phyloP scores from a whole-genome alignment of 2,329 filamentous ascomycete species.

The Trichoderma pleuroti region DNA sequence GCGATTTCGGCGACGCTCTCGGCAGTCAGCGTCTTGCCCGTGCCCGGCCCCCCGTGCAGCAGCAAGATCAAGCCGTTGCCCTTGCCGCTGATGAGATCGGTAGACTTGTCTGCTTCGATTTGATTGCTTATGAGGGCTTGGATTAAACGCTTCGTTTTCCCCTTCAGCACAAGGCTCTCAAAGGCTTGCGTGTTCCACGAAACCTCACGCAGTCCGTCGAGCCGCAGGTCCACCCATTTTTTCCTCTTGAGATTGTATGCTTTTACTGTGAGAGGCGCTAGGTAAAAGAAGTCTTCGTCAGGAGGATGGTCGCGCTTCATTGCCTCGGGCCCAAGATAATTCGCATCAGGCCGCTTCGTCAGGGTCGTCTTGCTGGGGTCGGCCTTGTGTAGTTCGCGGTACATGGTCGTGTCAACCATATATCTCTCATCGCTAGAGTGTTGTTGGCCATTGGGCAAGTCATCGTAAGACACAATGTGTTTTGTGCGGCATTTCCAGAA shows the following conservation, averaged over 20 bases:
- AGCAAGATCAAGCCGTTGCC: neutral
- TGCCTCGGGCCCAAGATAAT: neutral
- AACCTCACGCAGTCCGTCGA: neutral
- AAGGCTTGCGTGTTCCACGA: neutral
- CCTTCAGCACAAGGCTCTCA: neutral
- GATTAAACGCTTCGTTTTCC: neutral
- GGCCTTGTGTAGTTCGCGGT: neutral
- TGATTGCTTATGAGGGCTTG: neutral
- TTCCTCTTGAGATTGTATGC: neutral
- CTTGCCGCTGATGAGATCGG: slow-evolving; percentile 2
- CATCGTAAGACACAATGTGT: neutral
- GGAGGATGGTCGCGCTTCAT: neutral
- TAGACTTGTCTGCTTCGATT: neutral
- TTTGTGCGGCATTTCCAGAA: neutral
- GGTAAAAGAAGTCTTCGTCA: neutral
- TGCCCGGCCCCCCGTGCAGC: neutral
- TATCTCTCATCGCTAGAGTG: neutral
- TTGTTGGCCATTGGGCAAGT: fast-evolving
- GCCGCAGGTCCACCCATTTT: neutral
- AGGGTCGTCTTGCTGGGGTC: too few species aligned
- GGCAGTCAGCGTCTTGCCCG: neutral
- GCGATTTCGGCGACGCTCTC: neutral
- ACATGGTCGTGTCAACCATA: neutral
- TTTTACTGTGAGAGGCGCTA: neutral
- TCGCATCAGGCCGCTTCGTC: too few species aligned